These are phyloP conservation scores for Phytophthora sansomeana DNA, from an alignment of 352 stramenopile species.

Conservation along the genomic window DNA sequence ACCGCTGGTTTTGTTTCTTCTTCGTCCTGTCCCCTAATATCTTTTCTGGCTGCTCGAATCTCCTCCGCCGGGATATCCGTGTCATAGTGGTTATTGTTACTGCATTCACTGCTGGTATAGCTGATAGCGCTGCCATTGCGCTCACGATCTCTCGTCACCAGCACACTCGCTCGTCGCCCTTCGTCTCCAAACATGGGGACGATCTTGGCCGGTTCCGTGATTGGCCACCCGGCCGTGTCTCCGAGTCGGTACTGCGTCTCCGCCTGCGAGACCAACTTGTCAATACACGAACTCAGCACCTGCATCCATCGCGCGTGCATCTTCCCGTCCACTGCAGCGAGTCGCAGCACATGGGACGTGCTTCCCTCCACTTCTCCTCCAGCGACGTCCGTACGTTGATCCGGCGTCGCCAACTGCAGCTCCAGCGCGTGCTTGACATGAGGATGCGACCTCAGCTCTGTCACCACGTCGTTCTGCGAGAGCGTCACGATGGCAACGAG, in stretches of 20 bases:
- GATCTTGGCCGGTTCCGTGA: slow-evolving; percentile 41
- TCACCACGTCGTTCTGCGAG: slow-evolving; percentile 62
- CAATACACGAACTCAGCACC: slow-evolving; percentile 57
- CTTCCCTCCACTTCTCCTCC: slow-evolving; percentile 14
- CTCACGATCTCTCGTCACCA: slow-evolving; percentile 28
- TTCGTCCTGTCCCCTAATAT: slow-evolving; percentile 27
- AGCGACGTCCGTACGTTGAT: slow-evolving; percentile 25
- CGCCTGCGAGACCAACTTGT: slow-evolving; percentile 46
- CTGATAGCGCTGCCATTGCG: slow-evolving; percentile 33
- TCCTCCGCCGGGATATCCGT: slow-evolving; percentile 35
- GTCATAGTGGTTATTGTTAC: slow-evolving; percentile 45
- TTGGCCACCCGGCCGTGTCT: slow-evolving; percentile 26
- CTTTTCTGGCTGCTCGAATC: slow-evolving; percentile 40
- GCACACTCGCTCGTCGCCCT: slow-evolving; percentile 24
- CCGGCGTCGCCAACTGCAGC: slow-evolving; percentile 38
- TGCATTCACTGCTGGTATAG: slow-evolving; percentile 49
- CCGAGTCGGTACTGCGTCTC: slow-evolving; percentile 39
- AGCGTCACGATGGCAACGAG: slow-evolving; percentile 56
- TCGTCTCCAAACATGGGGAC: slow-evolving; percentile 38
- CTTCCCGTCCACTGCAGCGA: slow-evolving; percentile 43
- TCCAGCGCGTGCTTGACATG: slow-evolving; percentile 65
- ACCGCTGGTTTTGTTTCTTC: slow-evolving; percentile 24
- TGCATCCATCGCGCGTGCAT: slow-evolving; percentile 60
- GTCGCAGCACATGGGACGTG: slow-evolving; percentile 40
- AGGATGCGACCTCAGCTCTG: slow-evolving; percentile 51